Conservation (phyloP, 73 alveolate genomes). For the Blepharisma japonicum region DNA sequence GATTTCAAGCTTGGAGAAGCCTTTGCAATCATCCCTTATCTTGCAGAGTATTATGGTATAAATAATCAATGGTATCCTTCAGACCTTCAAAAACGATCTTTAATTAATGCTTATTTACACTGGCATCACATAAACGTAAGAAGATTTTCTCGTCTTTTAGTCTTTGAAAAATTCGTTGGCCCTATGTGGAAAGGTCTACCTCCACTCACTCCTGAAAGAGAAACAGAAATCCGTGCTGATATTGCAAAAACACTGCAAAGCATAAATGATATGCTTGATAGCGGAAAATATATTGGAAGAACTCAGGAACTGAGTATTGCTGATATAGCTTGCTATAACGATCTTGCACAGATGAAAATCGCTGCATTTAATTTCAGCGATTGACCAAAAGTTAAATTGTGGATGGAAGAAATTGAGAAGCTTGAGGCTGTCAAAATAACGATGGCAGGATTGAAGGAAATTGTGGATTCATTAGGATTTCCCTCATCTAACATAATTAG, state of each 20-base stretch:
- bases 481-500: too few species aligned
- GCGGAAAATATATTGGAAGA: neutral
- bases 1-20: constrained; percentile 47
- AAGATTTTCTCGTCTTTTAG: constrained; percentile 11
- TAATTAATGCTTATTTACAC: constrained; percentile 47
- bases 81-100: constrained; percentile 41
- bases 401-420: neutral
- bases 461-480: too few species aligned
- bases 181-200: neutral
- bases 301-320: neutral
- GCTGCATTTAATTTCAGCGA: neutral
- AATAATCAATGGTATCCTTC: constrained; percentile 64
- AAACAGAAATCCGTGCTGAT: neutral
- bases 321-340: neutral
- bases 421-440: neutral
- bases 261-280: neutral
- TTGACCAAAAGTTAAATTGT: neutral
- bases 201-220: neutral
- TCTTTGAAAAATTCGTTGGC: neutral
- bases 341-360: neutral
- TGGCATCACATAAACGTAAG: constrained; percentile 67
- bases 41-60: constrained; percentile 30
- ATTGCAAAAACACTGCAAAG: neutral
- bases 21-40: constrained; percentile 56
- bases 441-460: too few species aligned